phyloP scores from a whole-genome alignment of 352 stramenopile species.

The Pythium apleroticum region DNA sequence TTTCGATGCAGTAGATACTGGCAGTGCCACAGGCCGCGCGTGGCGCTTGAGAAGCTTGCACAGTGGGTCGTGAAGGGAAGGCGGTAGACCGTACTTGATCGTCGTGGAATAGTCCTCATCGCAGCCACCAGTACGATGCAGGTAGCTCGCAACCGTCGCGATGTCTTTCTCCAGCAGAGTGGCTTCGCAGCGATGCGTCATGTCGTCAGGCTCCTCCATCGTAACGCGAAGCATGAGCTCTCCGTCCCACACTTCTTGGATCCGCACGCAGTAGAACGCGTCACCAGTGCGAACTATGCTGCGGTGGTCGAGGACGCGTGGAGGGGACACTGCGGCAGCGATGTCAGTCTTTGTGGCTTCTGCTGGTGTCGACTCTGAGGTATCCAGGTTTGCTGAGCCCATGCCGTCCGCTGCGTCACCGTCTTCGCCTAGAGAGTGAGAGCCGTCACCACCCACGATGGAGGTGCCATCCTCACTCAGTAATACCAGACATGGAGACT shows the following conservation, averaged over 20 bases:
- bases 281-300: conserved; percentile 48
- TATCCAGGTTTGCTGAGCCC: background rate
- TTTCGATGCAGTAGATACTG: background rate
- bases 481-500: background rate
- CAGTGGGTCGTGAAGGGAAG: conserved; percentile 27
- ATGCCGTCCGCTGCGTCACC: background rate
- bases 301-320: conserved; percentile 46
- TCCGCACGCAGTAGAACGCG: conserved; percentile 55
- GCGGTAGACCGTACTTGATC: conserved; percentile 35
- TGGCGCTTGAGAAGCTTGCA: conserved; percentile 35
- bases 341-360: background rate
- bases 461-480: conserved; percentile 9
- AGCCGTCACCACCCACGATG: background rate
- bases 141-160: conserved; percentile 29
- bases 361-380: background rate
- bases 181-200: conserved; percentile 31
- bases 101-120: conserved; percentile 15
- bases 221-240: conserved; percentile 57
- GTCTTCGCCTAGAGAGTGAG: background rate
- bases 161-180: conserved; percentile 40
- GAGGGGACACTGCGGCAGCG: background rate
- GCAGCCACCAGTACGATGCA: conserved; percentile 28
- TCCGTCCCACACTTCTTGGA: conserved; percentile 64
- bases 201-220: conserved; percentile 54
- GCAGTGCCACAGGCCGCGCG: background rate